Base-by-base conservation (phyloP, 2,329 filamentous ascomycete species). In the Pseudogymnoascus sp. region DNA sequence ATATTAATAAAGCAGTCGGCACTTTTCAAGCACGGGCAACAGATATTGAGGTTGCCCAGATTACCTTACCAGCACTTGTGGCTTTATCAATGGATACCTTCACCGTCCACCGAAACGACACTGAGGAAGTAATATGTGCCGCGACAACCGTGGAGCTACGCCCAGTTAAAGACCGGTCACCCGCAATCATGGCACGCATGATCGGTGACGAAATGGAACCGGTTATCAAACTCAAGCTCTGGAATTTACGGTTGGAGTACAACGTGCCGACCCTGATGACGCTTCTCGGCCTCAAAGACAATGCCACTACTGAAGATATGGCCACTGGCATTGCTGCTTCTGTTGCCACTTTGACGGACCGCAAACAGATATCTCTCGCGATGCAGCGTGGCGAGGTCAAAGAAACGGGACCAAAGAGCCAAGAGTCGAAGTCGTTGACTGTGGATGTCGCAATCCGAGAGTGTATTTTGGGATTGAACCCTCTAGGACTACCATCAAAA, bases 191-290 rank as follows among this genome's bases (percentile, higher is more conserved):
- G 87, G 85, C 90, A 65, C 85, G 95, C 60, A 89, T 96, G 77
- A 90, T 99, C 68, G 91, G 91, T 0, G 93, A 97, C 72, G 93
- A 97, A 73, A 90, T 96, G 77, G 93, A 97, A 67, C 93, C 96
- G 0, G 87, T 91, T 6, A 80, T 97, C 68, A 96, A 96, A 73
- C 75, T 97, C 64, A 96, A 96, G 73, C 77, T 97, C 44, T 90
- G 89, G 74, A 92, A 96, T 66, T 69, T 96, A 4, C 88, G 86
- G 65, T 75, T 91, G n/a, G 96, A 99, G 73, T 99, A 99, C 74
- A 88, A 88, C 15, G 89, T 97, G 3, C 84, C 90, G 0, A 91
- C 90, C 0, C 75, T 97, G 0, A 88, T 96, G 80, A 90, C 91
- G 62, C 75, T 96, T 4, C 81, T 96, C 6, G 88, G 86, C 0